phyloP scores from a whole-genome alignment of 306 rosid species.

The Arachis stenosperma region DNA sequence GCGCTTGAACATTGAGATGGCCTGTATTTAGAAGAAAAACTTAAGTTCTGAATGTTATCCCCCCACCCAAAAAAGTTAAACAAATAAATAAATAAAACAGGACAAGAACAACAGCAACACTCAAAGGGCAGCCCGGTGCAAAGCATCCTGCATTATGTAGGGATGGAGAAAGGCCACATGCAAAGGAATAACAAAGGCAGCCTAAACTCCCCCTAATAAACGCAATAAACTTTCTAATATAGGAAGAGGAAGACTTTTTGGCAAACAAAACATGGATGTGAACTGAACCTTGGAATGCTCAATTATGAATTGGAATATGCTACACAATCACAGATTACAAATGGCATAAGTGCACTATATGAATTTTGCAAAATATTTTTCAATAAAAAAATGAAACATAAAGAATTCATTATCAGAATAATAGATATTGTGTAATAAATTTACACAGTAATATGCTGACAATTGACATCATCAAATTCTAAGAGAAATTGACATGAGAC shows the following conservation, averaged over 20 bases:
- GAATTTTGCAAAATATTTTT: not conserved
- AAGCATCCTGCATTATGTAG: too few relatives aligned
- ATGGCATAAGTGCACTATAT: slow-evolving; percentile 3
- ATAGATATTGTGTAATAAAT: not conserved
- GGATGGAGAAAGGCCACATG: too few relatives aligned
- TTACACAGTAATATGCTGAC: not conserved
- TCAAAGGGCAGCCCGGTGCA: not conserved
- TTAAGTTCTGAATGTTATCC: not conserved
- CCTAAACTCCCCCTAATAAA: not conserved
- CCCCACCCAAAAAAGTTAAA: too few relatives aligned
- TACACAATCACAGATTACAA: not conserved
- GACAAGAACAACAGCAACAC: not conserved
- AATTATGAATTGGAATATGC: slow-evolving; percentile 4
- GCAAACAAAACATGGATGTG: not conserved
- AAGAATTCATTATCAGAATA: not conserved
- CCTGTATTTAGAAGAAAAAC: slow-evolving; percentile 50
- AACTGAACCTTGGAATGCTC: slow-evolving; percentile 7
- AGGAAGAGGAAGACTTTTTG: not conserved
- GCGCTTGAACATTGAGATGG: slow-evolving; percentile 39
- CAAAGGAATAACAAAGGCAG: too few relatives aligned
- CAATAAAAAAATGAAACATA: not conserved
- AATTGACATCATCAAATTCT: not conserved
- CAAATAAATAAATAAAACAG: not conserved
- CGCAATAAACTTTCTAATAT: not conserved
- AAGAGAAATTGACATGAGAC: not conserved